These are phyloP conservation scores for Monoraphidium neglectum DNA, from an alignment of 139 green algal species.

Conservation along the genomic window DNA sequence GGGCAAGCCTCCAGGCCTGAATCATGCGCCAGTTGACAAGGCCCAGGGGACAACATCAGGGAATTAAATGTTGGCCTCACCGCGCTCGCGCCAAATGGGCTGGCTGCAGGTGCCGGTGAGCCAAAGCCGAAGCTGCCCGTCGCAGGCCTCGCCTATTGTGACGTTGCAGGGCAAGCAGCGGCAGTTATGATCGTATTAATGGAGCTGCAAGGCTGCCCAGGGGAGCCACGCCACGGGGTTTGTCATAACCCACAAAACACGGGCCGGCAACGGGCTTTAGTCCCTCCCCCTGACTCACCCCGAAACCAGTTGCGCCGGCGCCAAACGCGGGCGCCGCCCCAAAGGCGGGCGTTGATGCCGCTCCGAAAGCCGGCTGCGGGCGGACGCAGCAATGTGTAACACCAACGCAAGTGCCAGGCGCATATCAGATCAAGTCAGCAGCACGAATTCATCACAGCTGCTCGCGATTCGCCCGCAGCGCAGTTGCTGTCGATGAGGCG, in stretches of 20 bases:
- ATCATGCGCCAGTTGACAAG: no score
- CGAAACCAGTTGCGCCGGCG: constrained; percentile 2
- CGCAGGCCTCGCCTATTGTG: not conserved
- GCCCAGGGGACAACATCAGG: constrained; percentile 9
- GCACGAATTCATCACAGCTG: no score
- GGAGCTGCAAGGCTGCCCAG: no score
- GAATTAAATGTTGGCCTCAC: not conserved
- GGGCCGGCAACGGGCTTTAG: not conserved
- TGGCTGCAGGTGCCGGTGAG: not conserved
- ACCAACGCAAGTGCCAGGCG: not conserved
- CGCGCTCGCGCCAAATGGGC: constrained; percentile 36
- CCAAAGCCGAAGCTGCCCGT: constrained; percentile 4
- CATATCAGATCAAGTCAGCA: no score
- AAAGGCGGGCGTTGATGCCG: constrained; percentile 1
- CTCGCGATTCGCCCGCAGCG: no score
- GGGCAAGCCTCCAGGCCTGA: no score
- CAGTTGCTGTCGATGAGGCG: no score
- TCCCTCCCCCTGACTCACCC: not conserved
- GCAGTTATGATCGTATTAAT: no score
- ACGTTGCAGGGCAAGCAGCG: not conserved
- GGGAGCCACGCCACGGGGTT: no score
- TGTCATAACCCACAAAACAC: no score
- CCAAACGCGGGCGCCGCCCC: constrained; percentile 8
- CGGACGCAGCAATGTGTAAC: not conserved
- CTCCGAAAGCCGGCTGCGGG: constrained; percentile 22